phyloP scores from a whole-genome alignment of 2,329 filamentous ascomycete genomes.

The Fusarium penzigii region DNA sequence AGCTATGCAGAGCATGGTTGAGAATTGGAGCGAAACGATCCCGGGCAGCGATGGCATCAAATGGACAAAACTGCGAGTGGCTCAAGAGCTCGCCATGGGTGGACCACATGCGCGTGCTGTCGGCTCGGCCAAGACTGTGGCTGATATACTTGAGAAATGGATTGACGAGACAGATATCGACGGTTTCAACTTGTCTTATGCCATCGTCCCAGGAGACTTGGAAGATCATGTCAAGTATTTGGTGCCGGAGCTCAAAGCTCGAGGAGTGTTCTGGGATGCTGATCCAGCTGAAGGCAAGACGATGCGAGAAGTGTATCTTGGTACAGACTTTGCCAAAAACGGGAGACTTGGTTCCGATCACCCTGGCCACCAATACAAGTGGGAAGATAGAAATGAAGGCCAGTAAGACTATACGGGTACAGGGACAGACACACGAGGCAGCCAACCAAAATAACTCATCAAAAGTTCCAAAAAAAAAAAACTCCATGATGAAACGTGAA shows the following conservation, averaged over 20 bases:
- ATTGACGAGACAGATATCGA: constrained; percentile 13
- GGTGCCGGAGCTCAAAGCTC: constrained; percentile 8
- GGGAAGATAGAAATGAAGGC: not conserved
- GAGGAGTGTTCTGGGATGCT: constrained; percentile 8
- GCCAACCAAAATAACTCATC: too few species aligned
- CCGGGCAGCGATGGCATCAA: constrained; percentile 29
- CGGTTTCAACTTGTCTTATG: constrained; percentile 19
- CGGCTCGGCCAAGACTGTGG: constrained; percentile 15
- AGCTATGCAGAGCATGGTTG: constrained; percentile 35
- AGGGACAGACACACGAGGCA: too few species aligned
- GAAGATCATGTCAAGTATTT: constrained; percentile 15
- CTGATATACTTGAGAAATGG: constrained; percentile 17
- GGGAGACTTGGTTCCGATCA: constrained; percentile 6
- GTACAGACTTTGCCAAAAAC: not conserved
- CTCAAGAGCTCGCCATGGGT: constrained; percentile 54
- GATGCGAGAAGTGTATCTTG: constrained; percentile 8
- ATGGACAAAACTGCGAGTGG: constrained; percentile 58
- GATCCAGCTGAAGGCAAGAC: not conserved
- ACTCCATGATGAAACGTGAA: too few species aligned
- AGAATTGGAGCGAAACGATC: constrained; percentile 12
- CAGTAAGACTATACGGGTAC: too few species aligned
- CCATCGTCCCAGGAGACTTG: constrained; percentile 10
- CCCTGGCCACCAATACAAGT: constrained; percentile 6
- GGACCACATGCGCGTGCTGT: constrained; percentile 29
- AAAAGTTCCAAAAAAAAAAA: too few species aligned